Evolutionary conservation across 2,329 filamentous ascomycete species (phyloP).

Genomic region (Arthrobotrys entomopaga): DNA sequence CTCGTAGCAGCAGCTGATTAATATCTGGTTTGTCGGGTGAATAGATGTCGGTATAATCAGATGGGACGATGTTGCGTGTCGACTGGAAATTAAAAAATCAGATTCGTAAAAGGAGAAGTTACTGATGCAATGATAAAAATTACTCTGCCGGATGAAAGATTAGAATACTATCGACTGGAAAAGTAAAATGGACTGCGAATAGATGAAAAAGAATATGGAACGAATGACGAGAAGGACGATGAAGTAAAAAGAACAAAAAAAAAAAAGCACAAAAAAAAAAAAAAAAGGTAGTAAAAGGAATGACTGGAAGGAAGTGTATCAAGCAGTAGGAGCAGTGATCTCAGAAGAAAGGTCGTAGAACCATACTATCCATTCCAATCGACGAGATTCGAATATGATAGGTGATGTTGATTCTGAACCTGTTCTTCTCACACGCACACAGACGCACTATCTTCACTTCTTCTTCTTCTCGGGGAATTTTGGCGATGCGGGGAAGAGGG

Average conservation of each 20-base stretch:
- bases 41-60: constrained; percentile 12
- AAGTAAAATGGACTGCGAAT: constrained; percentile 1
- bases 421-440: constrained; percentile 4
- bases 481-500: constrained; percentile 33
- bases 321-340: constrained; percentile 9
- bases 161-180: constrained; percentile 1
- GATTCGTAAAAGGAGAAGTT: neutral
- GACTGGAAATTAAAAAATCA: neutral
- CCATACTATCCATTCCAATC: constrained; percentile 17
- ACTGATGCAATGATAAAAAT: constrained; percentile 10
- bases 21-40: neutral
- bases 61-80: constrained; percentile 15
- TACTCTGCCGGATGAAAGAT: constrained; percentile 1
- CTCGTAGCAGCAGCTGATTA: neutral
- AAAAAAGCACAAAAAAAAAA: constrained; percentile 18
- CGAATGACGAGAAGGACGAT: constrained; percentile 16
- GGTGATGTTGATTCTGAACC: neutral
- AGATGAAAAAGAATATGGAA: constrained; percentile 11
- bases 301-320: constrained; percentile 18
- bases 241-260: constrained; percentile 5
- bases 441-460: constrained; percentile 29
- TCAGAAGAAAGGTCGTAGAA: constrained; percentile 12
- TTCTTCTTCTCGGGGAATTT: constrained; percentile 32
- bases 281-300: constrained; percentile 29
- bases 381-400: constrained; percentile 8